Evolutionary conservation across 495 filamentous ascomycete genomes (phyloP).

Genomic region (Melanomma pulvis-pyrius): DNA sequence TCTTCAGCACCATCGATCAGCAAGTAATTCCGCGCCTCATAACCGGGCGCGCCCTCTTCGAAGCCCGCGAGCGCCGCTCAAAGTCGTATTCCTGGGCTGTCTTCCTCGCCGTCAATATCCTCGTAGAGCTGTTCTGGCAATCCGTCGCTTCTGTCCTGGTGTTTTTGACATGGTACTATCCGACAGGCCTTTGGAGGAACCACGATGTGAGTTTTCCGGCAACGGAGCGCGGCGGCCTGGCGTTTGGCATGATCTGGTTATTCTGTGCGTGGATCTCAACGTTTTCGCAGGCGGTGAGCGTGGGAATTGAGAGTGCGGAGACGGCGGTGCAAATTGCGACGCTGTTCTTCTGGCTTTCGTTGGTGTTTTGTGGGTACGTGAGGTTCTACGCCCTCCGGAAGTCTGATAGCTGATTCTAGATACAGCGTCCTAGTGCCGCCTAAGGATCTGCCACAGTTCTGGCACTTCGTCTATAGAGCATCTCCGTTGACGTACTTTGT

Average conservation of each 20-base stretch:
- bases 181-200: constrained; percentile 18
- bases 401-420: neutral
- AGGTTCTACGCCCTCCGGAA: constrained; percentile 1
- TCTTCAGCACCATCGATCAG: constrained; percentile 20
- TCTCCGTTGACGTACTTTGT: constrained; percentile 23
- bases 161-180: constrained; percentile 20
- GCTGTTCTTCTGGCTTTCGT: constrained; percentile 25
- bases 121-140: constrained; percentile 61
- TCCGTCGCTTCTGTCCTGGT: constrained; percentile 7
- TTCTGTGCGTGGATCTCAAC: constrained; percentile 28
- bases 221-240: constrained; percentile 10
- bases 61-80: constrained; percentile 17
- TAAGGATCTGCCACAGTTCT: constrained; percentile 17
- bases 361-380: constrained; percentile 24
- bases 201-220: neutral
- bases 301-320: constrained; percentile 9
- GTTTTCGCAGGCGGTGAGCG: constrained; percentile 8
- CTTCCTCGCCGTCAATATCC: constrained; percentile 57
- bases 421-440: constrained; percentile 16
- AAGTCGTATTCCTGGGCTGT: constrained; percentile 19
- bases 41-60: constrained; percentile 7
- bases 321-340: constrained; percentile 20
- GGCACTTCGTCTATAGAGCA: constrained; percentile 23
- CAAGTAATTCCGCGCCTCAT: constrained; percentile 17
- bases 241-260: constrained; percentile 9